Evolutionary conservation across 2,329 filamentous ascomycete species (phyloP).

Genomic region (Colletotrichum tofieldiae): DNA sequence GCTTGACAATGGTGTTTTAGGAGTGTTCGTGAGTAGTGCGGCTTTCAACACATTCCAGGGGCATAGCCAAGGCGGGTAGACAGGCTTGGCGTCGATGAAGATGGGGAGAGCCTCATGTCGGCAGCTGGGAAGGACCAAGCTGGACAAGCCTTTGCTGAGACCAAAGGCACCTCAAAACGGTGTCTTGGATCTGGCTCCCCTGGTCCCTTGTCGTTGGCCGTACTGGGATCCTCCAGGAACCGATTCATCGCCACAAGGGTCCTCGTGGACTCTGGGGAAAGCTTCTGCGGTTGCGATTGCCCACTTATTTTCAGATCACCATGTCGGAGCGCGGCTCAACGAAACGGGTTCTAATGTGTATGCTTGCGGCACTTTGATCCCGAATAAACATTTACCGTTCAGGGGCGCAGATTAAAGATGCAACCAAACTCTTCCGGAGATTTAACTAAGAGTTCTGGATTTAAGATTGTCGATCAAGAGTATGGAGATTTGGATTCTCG

Average conservation of each 20-base stretch:
- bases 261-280: neutral
- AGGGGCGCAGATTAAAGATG: neutral
- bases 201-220: neutral
- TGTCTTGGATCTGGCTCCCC: neutral
- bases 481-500: constrained; percentile 21
- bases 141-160: constrained; percentile 18
- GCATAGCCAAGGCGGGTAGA: constrained; percentile 22
- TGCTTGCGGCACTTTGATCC: neutral
- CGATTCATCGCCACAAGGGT: neutral
- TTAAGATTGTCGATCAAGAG: constrained; percentile 20
- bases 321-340: neutral
- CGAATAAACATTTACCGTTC: neutral
- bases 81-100: constrained; percentile 17
- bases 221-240: neutral
- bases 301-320: neutral
- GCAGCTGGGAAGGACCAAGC: constrained; percentile 4
- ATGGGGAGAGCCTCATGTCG: neutral
- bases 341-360: neutral
- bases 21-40: constrained; percentile 17
- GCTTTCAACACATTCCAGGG: neutral
- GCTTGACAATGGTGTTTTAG: constrained; percentile 7
- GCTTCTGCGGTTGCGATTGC: constrained; percentile 9
- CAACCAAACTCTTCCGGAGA: neutral
- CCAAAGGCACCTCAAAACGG: constrained; percentile 32
- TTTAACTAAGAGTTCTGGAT: neutral